Evolutionary conservation across 2,329 filamentous ascomycete species (phyloP), one percentile per base, ranked within the genome.

Genomic region (Phialophora tarda): DNA sequence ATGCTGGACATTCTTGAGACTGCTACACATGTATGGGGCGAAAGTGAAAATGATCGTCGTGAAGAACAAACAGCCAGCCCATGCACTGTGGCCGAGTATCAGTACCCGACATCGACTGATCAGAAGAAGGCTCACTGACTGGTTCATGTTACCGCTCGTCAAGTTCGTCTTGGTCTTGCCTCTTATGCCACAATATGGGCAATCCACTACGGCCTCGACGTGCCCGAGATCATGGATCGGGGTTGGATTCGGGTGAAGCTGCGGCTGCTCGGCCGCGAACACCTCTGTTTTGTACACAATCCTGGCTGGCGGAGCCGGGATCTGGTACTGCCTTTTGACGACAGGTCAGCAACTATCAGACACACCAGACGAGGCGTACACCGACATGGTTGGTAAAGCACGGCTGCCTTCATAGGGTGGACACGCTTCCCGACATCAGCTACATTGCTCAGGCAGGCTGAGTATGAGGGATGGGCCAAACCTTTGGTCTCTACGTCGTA

Each of bases 1-100:
- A 38, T 64, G 62, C 62, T 55, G 48, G 4, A 64, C 56, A 12
- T 64, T 64, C 57, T 64, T 64, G 3, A 64, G 50, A n/a, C 62
- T 51, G 26, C 62, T 64, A 34, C 56, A 55, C 62, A 64, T 59
- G 51, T 64, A 64, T 6, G 62, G 62, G 24, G 34, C 47, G 21
- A 54, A 64, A 4, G 62, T 56, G 38, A 64, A 64, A 8, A 64
- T 17, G 47, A 64, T 17, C 23, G 56, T 54, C n/a, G 47, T 59
- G 24, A 64, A 48, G 47, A 64, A 60, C n/a, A 60, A 10, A 26
- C 62, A 64, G 24, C 48, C 56, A 1, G 62, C 62, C 56, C 56
- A 64, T 17, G 57, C 62, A 41, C 60, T 62, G 30, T 17, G 21
- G 10, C 26, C 4, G 26, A 30, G 24, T 21, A 24, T 61, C 47